Evolutionary conservation across 2,329 filamentous ascomycete genomes (phyloP), one percentile per base, ranked within the genome.

Genomic region (Intubia oerlemansii): DNA sequence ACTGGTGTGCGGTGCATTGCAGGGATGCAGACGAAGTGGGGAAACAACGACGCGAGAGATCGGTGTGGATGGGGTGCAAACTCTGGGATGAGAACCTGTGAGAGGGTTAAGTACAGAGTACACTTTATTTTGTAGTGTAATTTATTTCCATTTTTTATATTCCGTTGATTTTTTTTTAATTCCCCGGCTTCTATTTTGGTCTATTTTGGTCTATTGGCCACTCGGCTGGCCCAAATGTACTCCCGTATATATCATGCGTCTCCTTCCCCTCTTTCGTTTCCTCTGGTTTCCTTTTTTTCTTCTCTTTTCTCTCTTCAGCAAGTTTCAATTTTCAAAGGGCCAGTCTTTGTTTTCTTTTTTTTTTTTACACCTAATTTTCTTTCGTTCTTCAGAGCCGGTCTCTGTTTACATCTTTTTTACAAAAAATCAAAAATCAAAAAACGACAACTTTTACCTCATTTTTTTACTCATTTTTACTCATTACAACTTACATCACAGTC

Each of bases 271-370:
- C n/a, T n/a, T 42, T 40, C 43, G 47, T 45, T 51, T 50, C 41
- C 42, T 45, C 48, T 45, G n/a, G n/a, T n/a, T n/a, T n/a, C n/a
- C 46, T 17, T 26, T 19, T 22, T 54, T 55, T 49, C 52, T 53
- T 50, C 52, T 53, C 44, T 44, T 43, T 43, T 66, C 68, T 59
- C 59, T n/a, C n/a, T n/a, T n/a, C 59, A 73, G 70, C 71, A 76
- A 76, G 69, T 56, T 55, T 45, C 57, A 51, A 60, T 60, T 54
- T 45, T 42, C 48, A 50, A 46, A 58, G 58, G 59, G 56, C 55
- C 53, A 51, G 52, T 57, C 50, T 51, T 56, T 58, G 50, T 57
- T 65, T 60, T 56, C 51, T 46, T 45, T 45, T 43, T 46, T 28
- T 56, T 62, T 59, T 24, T 59, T 56, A n/a, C n/a, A n/a, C n/a